These are phyloP conservation scores for Tetraselmis chui DNA, from an alignment of 139 green algal species.

Conservation along the genomic window DNA sequence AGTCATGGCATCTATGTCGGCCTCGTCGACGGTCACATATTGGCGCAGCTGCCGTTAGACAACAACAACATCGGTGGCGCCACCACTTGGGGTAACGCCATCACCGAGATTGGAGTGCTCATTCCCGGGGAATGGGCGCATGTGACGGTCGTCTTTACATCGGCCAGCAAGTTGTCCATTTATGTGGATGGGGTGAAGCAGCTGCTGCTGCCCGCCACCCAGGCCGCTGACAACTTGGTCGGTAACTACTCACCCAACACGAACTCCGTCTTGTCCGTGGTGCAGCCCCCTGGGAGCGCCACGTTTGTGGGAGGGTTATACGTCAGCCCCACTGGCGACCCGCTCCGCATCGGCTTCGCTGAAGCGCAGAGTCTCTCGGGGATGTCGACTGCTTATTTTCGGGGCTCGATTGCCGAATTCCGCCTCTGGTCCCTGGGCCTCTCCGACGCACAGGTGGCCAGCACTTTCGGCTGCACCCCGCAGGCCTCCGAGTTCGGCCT, in stretches of 20 bases:
- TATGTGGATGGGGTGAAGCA: background rate
- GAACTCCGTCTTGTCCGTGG: too few relatives aligned
- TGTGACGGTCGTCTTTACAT: background rate
- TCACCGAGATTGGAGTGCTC: background rate
- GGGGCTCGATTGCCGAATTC: conserved; percentile 9
- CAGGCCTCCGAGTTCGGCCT: background rate
- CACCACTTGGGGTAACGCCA: background rate
- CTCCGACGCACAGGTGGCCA: background rate
- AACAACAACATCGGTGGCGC: background rate
- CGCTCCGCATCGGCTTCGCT: background rate
- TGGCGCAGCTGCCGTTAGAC: background rate
- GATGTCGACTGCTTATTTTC: background rate
- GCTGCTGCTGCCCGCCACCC: background rate
- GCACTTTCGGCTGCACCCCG: background rate
- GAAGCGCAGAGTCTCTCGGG: too few relatives aligned
- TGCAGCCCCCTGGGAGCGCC: background rate
- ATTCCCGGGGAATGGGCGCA: background rate
- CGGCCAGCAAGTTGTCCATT: background rate
- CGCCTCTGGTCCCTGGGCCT: conserved; percentile 11
- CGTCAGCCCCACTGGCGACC: background rate
- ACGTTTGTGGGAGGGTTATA: background rate
- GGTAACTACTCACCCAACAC: conserved; percentile 1
- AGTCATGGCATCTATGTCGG: background rate
- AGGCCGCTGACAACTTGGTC: background rate
- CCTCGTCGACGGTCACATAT: background rate